These are phyloP conservation scores for Carnegiea gigantea DNA, from an alignment of 179 eudicot genomes.

Conservation along the genomic window DNA sequence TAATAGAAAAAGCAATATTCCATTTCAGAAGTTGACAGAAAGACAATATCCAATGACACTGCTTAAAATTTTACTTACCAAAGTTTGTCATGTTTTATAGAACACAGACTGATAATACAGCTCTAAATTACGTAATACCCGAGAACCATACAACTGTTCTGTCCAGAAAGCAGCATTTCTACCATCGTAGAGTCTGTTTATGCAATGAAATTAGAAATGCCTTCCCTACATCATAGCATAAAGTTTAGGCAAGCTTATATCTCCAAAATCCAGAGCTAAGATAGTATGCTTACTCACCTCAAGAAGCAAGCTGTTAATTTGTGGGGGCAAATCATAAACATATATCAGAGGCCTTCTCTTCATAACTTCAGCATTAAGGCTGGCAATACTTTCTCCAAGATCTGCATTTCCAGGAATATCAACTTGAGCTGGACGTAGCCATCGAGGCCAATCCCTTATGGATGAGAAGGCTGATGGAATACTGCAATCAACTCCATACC, in stretches of 20 bases:
- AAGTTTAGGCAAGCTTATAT: constrained; percentile 18
- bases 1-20: not conserved
- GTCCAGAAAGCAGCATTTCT: constrained; percentile 81
- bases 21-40: not conserved
- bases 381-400: constrained; percentile 31
- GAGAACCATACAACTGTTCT: constrained; percentile 88
- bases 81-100: not conserved
- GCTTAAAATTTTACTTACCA: not conserved
- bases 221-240: constrained; percentile 65
- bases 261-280: constrained; percentile 4
- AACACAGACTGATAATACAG: not conserved
- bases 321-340: constrained; percentile 90
- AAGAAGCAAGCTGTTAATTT: constrained; percentile 76
- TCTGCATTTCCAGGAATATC: constrained; percentile 52
- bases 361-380: constrained; percentile 61
- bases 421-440: constrained; percentile 85
- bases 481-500: constrained; percentile 94
- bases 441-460: constrained; percentile 73
- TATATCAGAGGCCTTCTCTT: constrained; percentile 93
- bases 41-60: not conserved
- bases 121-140: constrained; percentile 48
- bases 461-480: constrained; percentile 75
- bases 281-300: constrained; percentile 58
- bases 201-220: constrained; percentile 80
- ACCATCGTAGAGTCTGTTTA: constrained; percentile 81